phyloP scores from a whole-genome alignment of 2,329 filamentous ascomycete species.

The Dactylella cylindrospora region DNA sequence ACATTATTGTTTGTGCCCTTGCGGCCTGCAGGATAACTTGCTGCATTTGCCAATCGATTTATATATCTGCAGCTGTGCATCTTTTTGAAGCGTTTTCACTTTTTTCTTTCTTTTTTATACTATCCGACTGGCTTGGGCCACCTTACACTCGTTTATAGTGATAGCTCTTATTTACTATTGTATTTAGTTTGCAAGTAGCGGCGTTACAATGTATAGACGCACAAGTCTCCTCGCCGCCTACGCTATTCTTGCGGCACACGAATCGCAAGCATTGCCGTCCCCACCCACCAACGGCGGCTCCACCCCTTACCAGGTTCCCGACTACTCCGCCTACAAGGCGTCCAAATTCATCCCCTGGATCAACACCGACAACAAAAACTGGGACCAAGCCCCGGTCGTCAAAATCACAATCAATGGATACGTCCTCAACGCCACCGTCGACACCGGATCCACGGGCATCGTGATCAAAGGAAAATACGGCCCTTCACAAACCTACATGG shows the following conservation, averaged over 20 bases:
- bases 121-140: too few relatives aligned
- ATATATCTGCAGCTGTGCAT: too few relatives aligned
- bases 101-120: too few relatives aligned
- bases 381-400: slow-evolving; percentile 8
- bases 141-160: too few relatives aligned
- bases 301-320: slow-evolving; percentile 6
- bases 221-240: background rate
- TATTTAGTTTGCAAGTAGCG: slow-evolving; percentile 1
- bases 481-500: slow-evolving; percentile 6
- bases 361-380: slow-evolving; percentile 21
- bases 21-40: too few relatives aligned
- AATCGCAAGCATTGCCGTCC: background rate
- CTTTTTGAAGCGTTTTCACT: too few relatives aligned
- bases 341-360: slow-evolving; percentile 27
- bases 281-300: background rate
- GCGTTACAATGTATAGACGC: slow-evolving; percentile 11
- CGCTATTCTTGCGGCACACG: background rate
- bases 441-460: slow-evolving; percentile 27
- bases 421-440: slow-evolving; percentile 12
- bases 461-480: slow-evolving; percentile 24
- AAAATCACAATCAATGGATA: slow-evolving; percentile 11
- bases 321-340: slow-evolving; percentile 11
- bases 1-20: too few relatives aligned
- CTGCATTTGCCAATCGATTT: too few relatives aligned
- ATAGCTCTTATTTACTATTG: background rate